These are phyloP conservation scores for Diaporthe helianthi DNA, from an alignment of 2,329 filamentous ascomycete species.

Conservation along the genomic window DNA sequence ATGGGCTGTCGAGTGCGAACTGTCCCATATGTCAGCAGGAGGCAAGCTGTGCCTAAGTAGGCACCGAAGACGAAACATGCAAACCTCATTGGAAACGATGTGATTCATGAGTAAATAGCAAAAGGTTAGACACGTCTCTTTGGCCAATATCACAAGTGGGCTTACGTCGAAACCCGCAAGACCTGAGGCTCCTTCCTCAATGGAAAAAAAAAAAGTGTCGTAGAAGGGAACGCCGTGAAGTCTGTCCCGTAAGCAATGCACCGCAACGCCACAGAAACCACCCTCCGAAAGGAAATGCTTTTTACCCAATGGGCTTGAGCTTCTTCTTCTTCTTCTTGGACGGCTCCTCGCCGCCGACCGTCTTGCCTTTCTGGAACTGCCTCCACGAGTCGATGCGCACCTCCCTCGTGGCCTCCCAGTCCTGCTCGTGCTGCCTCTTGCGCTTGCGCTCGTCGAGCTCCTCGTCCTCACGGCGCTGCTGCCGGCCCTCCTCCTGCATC, in stretches of 20 bases:
- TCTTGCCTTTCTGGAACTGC: slow-evolving; percentile 81
- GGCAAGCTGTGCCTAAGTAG: slow-evolving; percentile 23
- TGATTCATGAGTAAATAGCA: slow-evolving; percentile 23
- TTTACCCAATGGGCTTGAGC: slow-evolving; percentile 65
- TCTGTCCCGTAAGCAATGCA: slow-evolving; percentile 26
- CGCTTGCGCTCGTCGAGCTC: slow-evolving; percentile 82
- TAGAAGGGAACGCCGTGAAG: not conserved
- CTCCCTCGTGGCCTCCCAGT: slow-evolving; percentile 93
- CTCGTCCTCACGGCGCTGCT: slow-evolving; percentile 85
- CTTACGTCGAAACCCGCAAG: not conserved
- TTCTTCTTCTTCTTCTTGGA: slow-evolving; percentile 65
- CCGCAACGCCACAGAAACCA: slow-evolving; percentile 8
- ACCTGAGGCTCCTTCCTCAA: too few species aligned
- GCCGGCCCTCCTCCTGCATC: slow-evolving; percentile 94
- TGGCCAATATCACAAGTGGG: not conserved
- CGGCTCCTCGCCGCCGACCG: slow-evolving; percentile 49
- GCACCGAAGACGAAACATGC: slow-evolving; percentile 24
- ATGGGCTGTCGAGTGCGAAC: not conserved
- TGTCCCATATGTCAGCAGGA: slow-evolving; percentile 29
- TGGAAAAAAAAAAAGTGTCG: not conserved
- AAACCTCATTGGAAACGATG: slow-evolving; percentile 24
- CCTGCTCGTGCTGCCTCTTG: slow-evolving; percentile 90
- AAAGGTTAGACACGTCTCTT: slow-evolving; percentile 10
- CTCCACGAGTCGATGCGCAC: slow-evolving; percentile 94
- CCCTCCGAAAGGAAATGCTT: not conserved